Evolutionary conservation across 192 early-diverging fungal genomes (phyloP), one percentile per base, ranked within the genome.

Genomic region (Chytriomyces sp.): DNA sequence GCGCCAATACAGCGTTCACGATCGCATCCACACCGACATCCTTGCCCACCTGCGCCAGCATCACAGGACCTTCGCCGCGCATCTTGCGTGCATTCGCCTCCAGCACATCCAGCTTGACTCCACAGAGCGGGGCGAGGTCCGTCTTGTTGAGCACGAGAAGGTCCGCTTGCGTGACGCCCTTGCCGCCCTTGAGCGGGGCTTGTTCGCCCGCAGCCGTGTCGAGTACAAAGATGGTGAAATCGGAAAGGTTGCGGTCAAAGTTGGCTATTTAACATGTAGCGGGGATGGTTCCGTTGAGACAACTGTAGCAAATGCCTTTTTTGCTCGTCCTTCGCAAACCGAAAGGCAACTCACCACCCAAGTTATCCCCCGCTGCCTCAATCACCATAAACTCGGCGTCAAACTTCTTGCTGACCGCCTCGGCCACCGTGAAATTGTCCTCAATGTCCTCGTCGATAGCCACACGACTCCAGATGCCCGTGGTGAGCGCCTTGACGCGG

Each of bases 131-230:
- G 26, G 96, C 96, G n/a, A 98, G 78, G 77, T 98, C 96, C 4
- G 94, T 97, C 89, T 98, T 98, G 84, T 98, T 98, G 78, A 98
- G 88, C 39, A 98, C 86, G 39, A 98, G 85, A 38, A 98, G 85
- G 74, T 98, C 96, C 64, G 91, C 92, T 77, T 96, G 93, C 5
- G 94, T 97, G 64, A 96, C 96, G 65, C 96, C 96, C 93, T 94
- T 94, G 10, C 96, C 96, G 54, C 96, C 96, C 83, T 98, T 98
- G 39, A 94, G 88, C 40, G 96, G 95, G 39, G 96, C 88, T 77
- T 96, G 95, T 73, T 96, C 94, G 55, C 96, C 96, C 67, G 94
- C 93, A 32, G 93, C 91, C 36, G 96, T 94, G 75, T 98, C 96
- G 76, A 98, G 96, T 22, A 98, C 93, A 74, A 96, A 98, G 64